phyloP scores from a whole-genome alignment of 139 green algal genomes.

The Chlorella ohadii region DNA sequence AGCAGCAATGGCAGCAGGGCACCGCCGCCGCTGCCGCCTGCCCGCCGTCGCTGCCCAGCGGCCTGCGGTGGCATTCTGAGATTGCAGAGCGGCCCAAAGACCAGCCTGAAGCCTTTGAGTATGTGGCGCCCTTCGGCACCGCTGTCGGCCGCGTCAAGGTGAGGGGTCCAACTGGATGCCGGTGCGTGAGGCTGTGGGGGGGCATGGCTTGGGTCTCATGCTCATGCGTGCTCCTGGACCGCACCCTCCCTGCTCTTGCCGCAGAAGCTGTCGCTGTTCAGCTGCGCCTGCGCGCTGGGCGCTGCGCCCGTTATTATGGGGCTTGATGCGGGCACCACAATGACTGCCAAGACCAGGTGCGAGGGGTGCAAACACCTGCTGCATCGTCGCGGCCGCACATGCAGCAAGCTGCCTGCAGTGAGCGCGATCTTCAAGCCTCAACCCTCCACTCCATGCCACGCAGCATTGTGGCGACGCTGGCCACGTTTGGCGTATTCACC shows the following conservation, averaged over 20 bases:
- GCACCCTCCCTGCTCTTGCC: not conserved
- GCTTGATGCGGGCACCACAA: slow-evolving; percentile 19
- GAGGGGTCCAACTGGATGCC: too few species aligned
- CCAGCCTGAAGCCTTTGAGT: not conserved
- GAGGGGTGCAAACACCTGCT: too few species aligned
- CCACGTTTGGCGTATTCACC: slow-evolving; percentile 58
- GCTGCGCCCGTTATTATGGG: slow-evolving; percentile 53
- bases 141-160: slow-evolving; percentile 41
- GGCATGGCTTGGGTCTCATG: too few species aligned
- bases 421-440: too few species aligned
- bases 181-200: too few species aligned
- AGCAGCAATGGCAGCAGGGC: not conserved
- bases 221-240: too few species aligned
- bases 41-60: not conserved
- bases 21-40: not conserved
- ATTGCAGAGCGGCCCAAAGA: not conserved
- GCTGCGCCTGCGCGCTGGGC: slow-evolving; percentile 47
- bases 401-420: too few species aligned
- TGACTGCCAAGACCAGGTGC: slow-evolving; percentile 38
- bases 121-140: slow-evolving; percentile 30
- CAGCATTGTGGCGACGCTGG: slow-evolving; percentile 48
- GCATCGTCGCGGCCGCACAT: too few species aligned
- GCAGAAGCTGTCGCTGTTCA: slow-evolving; percentile 63
- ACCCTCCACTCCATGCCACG: too few species aligned
- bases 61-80: slow-evolving; percentile 18